Base-by-base conservation (phyloP, 257 asterid genomes). In the Solanum phureja region DNA sequence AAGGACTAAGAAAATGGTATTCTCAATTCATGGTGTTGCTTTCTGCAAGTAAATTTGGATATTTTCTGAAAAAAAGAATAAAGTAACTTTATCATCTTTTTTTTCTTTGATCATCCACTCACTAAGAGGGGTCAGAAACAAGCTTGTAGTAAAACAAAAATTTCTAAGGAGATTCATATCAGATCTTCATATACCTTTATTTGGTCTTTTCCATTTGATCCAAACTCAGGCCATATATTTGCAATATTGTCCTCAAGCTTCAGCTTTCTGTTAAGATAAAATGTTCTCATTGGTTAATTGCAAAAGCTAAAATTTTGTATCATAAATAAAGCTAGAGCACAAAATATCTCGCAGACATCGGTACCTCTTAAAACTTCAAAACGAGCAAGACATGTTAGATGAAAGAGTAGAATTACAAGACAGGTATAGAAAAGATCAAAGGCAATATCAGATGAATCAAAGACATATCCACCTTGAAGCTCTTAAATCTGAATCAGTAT, bases 211-310 rank as follows among this genome's bases (percentile, higher is more conserved):
- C 95, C 98, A 37, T 92, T 94, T 88, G 92, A 89, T 90, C 94
- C 95, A 92, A 97, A 97, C 60, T 90, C 98, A 66, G 98, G 98
- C 99, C 99, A 97, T 73, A 95, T 91, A 86, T 89, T 90, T 89
- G 90, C 92, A 88, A 95, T 94, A 87, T 91, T 92, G 75, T 97
- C 98, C 66, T 93, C 97, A 56, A 95, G 94, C 90, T 90, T 94
- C 93, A 97, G 94, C 90, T 89, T 94, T 96, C 99, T 97, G 97
- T 66, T 27, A 87, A 35, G 82, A 91, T 83, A 84, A 86, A 29
- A 88, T 83, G 27, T 66, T 79, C 79, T 8, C 44, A 88, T 37
- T 8, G 60, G 87, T 88, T 34, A 89, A 82, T 82, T 18, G 29
- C 44, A 82, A 82, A 82, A 52, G 86, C 31, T 29, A 5, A 29